Percentiles rank a stretch among this genome's conserved stretches.
Conservation (phyloP, 257 asterid species). For the Phtheirospermum japonicum region DNA sequence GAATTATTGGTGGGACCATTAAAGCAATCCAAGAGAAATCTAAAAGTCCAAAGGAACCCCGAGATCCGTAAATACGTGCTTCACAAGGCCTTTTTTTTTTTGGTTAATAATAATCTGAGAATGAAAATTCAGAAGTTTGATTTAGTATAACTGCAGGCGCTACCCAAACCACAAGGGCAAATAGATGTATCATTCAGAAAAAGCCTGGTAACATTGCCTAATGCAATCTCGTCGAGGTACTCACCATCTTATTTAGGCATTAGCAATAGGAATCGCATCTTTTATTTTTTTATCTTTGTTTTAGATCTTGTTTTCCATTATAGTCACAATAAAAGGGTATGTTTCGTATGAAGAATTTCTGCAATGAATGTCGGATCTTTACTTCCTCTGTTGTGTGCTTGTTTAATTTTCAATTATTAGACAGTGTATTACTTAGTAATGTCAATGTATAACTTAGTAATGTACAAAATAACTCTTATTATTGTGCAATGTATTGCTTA, state of each 20-base stretch:
- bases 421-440: no score
- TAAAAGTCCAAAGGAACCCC: conserved; percentile 48
- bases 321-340: not conserved
- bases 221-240: conserved; percentile 71
- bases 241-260: conserved; percentile 14
- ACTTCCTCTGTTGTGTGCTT: no score
- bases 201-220: conserved; percentile 74
- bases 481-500: no score
- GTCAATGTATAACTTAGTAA: no score
- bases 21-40: conserved; percentile 73
- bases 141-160: conserved; percentile 55
- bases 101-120: conserved; percentile 20
- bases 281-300: no score
- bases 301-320: conserved; percentile 16
- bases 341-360: conserved; percentile 9
- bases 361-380: no score
- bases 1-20: conserved; percentile 89
- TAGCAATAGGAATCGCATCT: not conserved
- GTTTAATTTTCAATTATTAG: no score
- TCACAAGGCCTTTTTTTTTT: conserved; percentile 25
- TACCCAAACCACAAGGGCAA: conserved; percentile 93
- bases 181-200: conserved; percentile 90
- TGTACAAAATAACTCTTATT: no score
- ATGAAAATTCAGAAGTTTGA: conserved; percentile 30
- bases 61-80: conserved; percentile 73